phyloP scores from a whole-genome alignment of 2,329 filamentous ascomycete genomes.

The Aspergillus sp. region DNA sequence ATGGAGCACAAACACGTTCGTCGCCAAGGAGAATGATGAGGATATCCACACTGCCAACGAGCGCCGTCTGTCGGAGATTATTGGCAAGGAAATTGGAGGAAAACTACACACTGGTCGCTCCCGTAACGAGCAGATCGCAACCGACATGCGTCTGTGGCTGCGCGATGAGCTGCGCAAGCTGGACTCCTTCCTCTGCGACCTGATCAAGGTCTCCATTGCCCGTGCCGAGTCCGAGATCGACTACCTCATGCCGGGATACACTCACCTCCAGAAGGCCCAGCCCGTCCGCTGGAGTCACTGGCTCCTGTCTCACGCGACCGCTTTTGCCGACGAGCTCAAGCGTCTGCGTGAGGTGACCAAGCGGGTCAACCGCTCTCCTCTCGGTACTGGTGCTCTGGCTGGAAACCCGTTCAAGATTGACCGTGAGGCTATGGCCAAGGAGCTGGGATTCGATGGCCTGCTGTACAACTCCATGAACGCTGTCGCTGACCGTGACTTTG shows the following conservation, averaged over 20 bases:
- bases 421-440: conserved; percentile 75
- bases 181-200: conserved; percentile 68
- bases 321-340: conserved; percentile 75
- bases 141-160: conserved; percentile 89
- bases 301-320: conserved; percentile 74
- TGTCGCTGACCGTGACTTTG: conserved; percentile 79
- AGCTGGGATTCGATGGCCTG: conserved; percentile 78
- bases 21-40: conserved; percentile 51
- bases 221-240: conserved; percentile 77
- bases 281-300: conserved; percentile 83
- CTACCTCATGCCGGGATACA: conserved; percentile 84
- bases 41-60: conserved; percentile 74
- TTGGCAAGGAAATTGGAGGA: conserved; percentile 81
- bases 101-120: conserved; percentile 89
- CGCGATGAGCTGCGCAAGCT: conserved; percentile 73
- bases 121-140: conserved; percentile 88
- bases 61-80: conserved; percentile 77
- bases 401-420: conserved; percentile 85
- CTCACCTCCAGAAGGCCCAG: conserved; percentile 81
- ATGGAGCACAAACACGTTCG: conserved; percentile 47
- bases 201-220: conserved; percentile 70
- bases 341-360: conserved; percentile 73
- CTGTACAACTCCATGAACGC: conserved; percentile 78
- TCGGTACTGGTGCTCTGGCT: conserved; percentile 77
- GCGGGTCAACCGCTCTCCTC: conserved; percentile 72